Conservation (phyloP, 176 grass and related monocot species). For the Aegilops longissima region DNA sequence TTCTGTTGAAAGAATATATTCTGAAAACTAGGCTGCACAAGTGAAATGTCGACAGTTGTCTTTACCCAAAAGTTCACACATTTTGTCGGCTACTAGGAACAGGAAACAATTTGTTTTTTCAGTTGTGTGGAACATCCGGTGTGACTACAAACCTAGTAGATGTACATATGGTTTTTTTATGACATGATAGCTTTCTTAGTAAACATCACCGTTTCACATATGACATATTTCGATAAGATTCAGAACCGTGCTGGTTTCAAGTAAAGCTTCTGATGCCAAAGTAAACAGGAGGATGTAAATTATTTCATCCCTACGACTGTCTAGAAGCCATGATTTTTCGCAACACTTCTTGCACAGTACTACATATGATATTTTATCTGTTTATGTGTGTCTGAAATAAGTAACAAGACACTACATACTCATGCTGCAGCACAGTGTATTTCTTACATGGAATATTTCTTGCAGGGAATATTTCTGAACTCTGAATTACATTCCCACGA, state of each 20-base stretch:
- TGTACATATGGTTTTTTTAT: neutral
- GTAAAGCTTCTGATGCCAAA: neutral
- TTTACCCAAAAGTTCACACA: constrained; percentile 4
- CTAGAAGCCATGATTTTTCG: neutral
- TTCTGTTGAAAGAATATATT: constrained; percentile 10
- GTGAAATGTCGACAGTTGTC: constrained; percentile 34
- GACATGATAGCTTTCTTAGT: neutral
- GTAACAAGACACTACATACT: neutral
- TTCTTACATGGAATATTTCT: neutral
- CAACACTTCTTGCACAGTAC: neutral
- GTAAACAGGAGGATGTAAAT: neutral
- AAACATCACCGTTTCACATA: neutral
- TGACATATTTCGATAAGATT: constrained; percentile 19
- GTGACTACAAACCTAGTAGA: neutral
- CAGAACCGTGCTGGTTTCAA: neutral
- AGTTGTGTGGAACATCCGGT: neutral
- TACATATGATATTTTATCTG: neutral
- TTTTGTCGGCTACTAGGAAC: neutral
- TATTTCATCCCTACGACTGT: neutral
- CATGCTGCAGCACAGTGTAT: neutral
- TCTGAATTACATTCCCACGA: constrained; percentile 2
- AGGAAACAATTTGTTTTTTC: neutral
- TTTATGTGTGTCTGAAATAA: neutral
- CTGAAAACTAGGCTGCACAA: constrained; percentile 26
- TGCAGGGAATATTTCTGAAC: neutral